Conservation (phyloP, 208 protist genomes). For the Trypanosoma caninum region DNA sequence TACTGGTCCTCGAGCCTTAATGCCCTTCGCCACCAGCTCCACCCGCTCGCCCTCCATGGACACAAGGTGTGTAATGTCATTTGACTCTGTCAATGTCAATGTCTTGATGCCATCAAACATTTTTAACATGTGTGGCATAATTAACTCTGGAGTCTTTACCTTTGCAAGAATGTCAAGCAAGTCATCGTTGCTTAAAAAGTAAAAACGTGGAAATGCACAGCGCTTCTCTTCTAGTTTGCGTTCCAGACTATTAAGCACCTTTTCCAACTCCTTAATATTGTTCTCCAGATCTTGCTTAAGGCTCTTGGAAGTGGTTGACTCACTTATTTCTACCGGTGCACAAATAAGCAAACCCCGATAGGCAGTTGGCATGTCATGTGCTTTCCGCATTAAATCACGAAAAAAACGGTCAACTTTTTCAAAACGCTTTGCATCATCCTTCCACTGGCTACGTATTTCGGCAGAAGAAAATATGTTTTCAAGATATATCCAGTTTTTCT, state of each 20-base stretch:
- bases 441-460: conserved; percentile 97
- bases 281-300: conserved; percentile 83
- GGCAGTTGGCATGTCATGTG: conserved; percentile 88
- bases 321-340: conserved; percentile 64
- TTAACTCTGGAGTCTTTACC: conserved; percentile 95
- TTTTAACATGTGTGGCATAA: conserved; percentile 97
- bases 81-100: conserved; percentile 65
- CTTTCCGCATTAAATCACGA: conserved; percentile 93
- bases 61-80: conserved; percentile 90
- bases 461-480: conserved; percentile 95
- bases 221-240: conserved; percentile 97
- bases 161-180: conserved; percentile 98
- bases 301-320: conserved; percentile 41
- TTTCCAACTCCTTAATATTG: conserved; percentile 93
- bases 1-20: conserved; percentile 94
- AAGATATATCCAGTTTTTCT: conserved; percentile 96
- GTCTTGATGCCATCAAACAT: conserved; percentile 97
- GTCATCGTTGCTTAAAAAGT: conserved; percentile 96
- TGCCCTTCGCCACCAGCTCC: conserved; percentile 89
- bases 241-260: conserved; percentile 93
- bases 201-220: conserved; percentile 96
- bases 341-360: conserved; percentile 89
- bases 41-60: conserved; percentile 91
- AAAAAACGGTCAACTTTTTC: conserved; percentile 93
- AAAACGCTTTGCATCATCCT: conserved; percentile 95